These are phyloP conservation scores for Kitagawia praeruptora DNA, from an alignment of 129 eudicot species.

Conservation along the genomic window DNA sequence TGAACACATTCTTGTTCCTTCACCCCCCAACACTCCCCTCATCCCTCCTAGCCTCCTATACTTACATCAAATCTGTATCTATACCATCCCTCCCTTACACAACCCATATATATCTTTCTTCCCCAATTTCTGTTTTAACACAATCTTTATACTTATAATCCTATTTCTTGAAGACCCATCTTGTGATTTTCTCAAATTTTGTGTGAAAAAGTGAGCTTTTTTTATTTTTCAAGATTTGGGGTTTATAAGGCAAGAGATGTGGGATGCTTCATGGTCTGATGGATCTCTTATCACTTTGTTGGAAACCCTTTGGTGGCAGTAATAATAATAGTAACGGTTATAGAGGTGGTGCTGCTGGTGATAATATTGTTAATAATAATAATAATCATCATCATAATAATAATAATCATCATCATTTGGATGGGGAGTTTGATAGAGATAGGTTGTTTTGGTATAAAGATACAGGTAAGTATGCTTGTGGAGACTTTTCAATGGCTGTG, in stretches of 20 bases:
- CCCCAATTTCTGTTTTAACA: conserved; percentile 11
- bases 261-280: conserved; percentile 53
- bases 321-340: conserved; percentile 17
- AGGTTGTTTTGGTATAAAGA: conserved; percentile 51
- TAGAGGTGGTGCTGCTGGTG: conserved; percentile 14
- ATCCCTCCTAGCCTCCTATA: conserved; percentile 4
- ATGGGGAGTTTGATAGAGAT: conserved; percentile 40
- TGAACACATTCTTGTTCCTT: conserved; percentile 39
- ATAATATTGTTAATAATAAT: neutral
- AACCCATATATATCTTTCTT: neutral
- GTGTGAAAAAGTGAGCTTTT: neutral
- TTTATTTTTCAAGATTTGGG: conserved; percentile 7
- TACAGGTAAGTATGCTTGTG: conserved; percentile 36
- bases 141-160: neutral
- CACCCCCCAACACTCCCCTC: conserved; percentile 45
- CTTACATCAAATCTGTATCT: conserved; percentile 10
- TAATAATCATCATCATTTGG: conserved; percentile 14
- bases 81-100: neutral
- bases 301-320: conserved; percentile 49
- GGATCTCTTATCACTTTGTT: conserved; percentile 63
- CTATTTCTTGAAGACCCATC: neutral
- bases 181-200: neutral
- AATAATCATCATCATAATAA: neutral
- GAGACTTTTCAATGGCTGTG: conserved; percentile 62
- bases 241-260: conserved; percentile 46